Evolutionary conservation across 108 stramenopile species (phyloP).

Genomic region (Pseudonitzschia pungens): DNA sequence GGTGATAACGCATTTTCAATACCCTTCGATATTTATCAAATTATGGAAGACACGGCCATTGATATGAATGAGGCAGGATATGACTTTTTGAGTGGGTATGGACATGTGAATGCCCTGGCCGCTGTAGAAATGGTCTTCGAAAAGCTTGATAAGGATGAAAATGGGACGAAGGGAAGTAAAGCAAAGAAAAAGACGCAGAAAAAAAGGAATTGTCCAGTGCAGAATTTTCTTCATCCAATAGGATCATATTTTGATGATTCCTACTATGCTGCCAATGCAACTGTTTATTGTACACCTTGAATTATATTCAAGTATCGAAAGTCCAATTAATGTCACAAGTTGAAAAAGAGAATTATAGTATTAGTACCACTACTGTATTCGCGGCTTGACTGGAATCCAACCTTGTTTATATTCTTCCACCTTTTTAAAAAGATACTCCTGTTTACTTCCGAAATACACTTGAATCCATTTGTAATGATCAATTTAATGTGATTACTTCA

Average conservation of each 20-base stretch:
- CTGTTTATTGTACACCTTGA: neutral
- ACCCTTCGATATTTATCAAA: conserved; percentile 26
- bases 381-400: no score
- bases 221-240: neutral
- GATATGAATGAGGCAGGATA: conserved; percentile 31
- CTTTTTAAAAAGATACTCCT: no score
- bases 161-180: neutral
- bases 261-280: neutral
- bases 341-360: no score
- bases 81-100: conserved; percentile 10
- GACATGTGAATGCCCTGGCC: conserved; percentile 11
- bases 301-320: no score
- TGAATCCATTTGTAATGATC: no score
- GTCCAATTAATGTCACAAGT: no score
- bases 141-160: neutral
- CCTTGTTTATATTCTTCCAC: no score
- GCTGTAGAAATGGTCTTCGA: conserved; percentile 6
- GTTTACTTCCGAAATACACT: no score
- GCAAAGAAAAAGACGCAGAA: neutral
- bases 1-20: neutral
- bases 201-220: neutral
- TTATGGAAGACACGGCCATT: conserved; percentile 32
- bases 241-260: neutral
- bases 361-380: no score
- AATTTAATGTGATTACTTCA: no score